These are phyloP conservation scores for Trypanosoma vivax DNA, from an alignment of 208 protist species.

Conservation along the genomic window DNA sequence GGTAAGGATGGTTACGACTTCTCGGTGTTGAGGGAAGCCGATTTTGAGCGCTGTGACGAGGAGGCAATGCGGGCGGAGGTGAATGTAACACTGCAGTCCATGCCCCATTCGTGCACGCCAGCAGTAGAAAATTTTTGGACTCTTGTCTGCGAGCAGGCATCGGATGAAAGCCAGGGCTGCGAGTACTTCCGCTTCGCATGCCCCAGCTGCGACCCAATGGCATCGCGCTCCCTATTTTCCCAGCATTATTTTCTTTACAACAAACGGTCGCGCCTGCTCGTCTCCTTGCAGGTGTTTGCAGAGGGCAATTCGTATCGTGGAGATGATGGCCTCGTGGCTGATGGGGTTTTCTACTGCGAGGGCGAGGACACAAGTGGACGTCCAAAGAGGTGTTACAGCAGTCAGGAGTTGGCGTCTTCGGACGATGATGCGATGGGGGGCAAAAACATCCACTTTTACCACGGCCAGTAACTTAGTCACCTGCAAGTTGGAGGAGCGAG, in stretches of 20 bases:
- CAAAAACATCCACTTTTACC: slow-evolving; percentile 57
- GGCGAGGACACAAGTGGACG: slow-evolving; percentile 5
- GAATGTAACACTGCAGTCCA: slow-evolving; percentile 26
- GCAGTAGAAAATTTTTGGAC: slow-evolving; percentile 61
- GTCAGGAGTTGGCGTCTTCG: slow-evolving; percentile 19
- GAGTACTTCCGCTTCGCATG: slow-evolving; percentile 68
- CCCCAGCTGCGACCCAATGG: slow-evolving; percentile 61
- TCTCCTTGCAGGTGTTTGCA: slow-evolving; percentile 49
- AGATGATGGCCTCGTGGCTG: slow-evolving; percentile 35
- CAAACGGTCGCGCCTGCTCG: slow-evolving; percentile 45
- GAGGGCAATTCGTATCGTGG: slow-evolving; percentile 62
- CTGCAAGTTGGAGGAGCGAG: background rate
- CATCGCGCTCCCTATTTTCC: slow-evolving; percentile 39
- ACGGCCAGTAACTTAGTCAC: background rate
- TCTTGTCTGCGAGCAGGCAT: slow-evolving; percentile 36
- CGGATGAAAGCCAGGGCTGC: slow-evolving; percentile 38
- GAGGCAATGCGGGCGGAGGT: slow-evolving; percentile 38
- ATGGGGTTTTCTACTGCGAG: slow-evolving; percentile 16
- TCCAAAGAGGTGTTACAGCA: slow-evolving; percentile 8
- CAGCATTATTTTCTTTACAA: slow-evolving; percentile 75
- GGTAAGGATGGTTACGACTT: slow-evolving; percentile 75
- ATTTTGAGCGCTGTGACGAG: slow-evolving; percentile 56
- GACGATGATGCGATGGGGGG: slow-evolving; percentile 33
- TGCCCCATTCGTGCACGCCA: slow-evolving; percentile 39
- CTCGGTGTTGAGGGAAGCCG: slow-evolving; percentile 50